These are phyloP conservation scores for Helicosporidium sp. DNA, from an alignment of 139 green algal species.

Conservation along the genomic window DNA sequence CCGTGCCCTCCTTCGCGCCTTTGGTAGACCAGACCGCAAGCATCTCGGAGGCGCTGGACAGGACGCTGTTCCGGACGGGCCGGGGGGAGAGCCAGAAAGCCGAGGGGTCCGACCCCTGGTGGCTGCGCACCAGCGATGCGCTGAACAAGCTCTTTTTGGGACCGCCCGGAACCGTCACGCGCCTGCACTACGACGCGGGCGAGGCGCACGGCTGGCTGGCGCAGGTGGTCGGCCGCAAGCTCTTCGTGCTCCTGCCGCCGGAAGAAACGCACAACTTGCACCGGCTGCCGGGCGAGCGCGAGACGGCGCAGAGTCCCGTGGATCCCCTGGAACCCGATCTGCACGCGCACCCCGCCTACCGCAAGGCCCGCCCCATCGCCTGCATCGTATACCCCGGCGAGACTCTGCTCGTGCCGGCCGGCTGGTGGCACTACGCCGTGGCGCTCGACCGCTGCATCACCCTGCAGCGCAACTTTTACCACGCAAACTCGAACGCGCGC, in stretches of 20 bases:
- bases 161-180: conserved; percentile 9
- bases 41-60: background rate
- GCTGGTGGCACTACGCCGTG: conserved; percentile 21
- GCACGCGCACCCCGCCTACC: background rate
- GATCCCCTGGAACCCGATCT: conserved; percentile 7
- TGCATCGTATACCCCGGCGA: conserved; percentile 9
- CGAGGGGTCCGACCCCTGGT: conserved; percentile 5
- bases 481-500: conserved; percentile 1
- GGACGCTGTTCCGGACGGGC: background rate
- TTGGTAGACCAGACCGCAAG: background rate
- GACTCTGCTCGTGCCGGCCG: conserved; percentile 9
- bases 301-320: conserved; percentile 10
- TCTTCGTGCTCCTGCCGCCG: conserved; percentile 16
- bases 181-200: conserved; percentile 14
- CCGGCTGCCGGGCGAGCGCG: conserved; percentile 4
- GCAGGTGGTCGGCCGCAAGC: conserved; percentile 13
- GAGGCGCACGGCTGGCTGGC: conserved; percentile 16
- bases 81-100: background rate
- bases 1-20: background rate
- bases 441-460: conserved; percentile 13
- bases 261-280: conserved; percentile 2
- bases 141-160: conserved; percentile 17
- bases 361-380: background rate
- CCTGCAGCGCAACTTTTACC: conserved; percentile 19
- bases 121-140: background rate